These are phyloP conservation scores for Sugiyamaella xylanicola DNA, from an alignment of 1,139 yeast genomes.

Conservation along the genomic window DNA sequence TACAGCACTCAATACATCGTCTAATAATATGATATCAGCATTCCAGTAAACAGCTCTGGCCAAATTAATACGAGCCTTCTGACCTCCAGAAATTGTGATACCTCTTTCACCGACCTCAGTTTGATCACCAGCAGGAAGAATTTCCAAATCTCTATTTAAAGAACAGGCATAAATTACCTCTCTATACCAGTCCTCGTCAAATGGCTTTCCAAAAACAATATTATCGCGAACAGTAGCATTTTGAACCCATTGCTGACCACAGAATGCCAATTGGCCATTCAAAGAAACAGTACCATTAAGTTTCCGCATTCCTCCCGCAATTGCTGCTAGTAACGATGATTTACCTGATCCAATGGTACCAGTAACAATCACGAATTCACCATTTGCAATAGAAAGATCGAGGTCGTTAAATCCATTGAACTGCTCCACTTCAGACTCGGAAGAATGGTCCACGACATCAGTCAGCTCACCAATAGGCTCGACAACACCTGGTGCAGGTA, in stretches of 20 bases:
- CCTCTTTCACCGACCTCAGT: slow-evolving; percentile 95
- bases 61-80: slow-evolving; percentile 80
- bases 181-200: slow-evolving; percentile 56
- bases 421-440: slow-evolving; percentile 26
- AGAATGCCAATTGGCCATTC: slow-evolving; percentile 44
- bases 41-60: slow-evolving; percentile 83
- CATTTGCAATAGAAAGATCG: slow-evolving; percentile 49
- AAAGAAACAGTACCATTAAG: slow-evolving; percentile 51
- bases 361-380: slow-evolving; percentile 68
- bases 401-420: slow-evolving; percentile 52
- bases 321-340: slow-evolving; percentile 61
- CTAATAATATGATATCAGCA: slow-evolving; percentile 67
- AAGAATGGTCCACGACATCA: slow-evolving; percentile 41
- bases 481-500: slow-evolving; percentile 35
- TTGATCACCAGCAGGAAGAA: slow-evolving; percentile 75
- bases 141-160: slow-evolving; percentile 65
- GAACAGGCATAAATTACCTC: slow-evolving; percentile 66
- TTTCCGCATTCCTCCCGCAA: slow-evolving; percentile 63
- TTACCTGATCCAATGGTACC: slow-evolving; percentile 77
- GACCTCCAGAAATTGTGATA: slow-evolving; percentile 90
- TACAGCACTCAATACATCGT: slow-evolving; percentile 88
- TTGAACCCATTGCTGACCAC: slow-evolving; percentile 78
- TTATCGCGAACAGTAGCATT: slow-evolving; percentile 78
- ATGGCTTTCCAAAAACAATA: slow-evolving; percentile 68
- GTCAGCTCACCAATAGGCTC: slow-evolving; percentile 36